Conservation (phyloP, 352 stramenopile species). For the Pythium periplocum region DNA sequence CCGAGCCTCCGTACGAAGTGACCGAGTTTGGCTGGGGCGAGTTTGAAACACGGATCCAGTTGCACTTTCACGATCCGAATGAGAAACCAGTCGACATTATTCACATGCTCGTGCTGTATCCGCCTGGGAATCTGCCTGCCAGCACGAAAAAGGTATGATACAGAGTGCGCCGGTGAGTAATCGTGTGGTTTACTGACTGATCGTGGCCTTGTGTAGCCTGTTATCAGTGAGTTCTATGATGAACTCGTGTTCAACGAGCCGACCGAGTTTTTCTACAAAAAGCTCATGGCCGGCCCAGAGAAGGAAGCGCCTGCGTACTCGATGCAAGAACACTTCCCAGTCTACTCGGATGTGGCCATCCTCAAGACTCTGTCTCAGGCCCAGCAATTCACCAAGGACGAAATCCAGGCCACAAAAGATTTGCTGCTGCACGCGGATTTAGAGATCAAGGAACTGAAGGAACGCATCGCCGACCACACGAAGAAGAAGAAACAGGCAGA, state of each 20-base stretch:
- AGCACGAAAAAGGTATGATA: slow-evolving; percentile 72
- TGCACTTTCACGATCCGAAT: slow-evolving; percentile 94
- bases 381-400: slow-evolving; percentile 73
- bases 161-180: slow-evolving; percentile 17
- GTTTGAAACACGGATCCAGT: slow-evolving; percentile 95
- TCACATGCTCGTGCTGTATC: slow-evolving; percentile 84
- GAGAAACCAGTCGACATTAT: slow-evolving; percentile 91
- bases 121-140: slow-evolving; percentile 79
- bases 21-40: slow-evolving; percentile 97
- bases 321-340: slow-evolving; percentile 81
- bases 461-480: slow-evolving; percentile 68
- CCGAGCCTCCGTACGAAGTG: slow-evolving; percentile 94
- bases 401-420: slow-evolving; percentile 70
- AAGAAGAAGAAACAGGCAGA: slow-evolving; percentile 71
- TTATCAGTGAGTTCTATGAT: slow-evolving; percentile 96
- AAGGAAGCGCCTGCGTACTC: slow-evolving; percentile 52
- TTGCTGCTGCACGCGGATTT: slow-evolving; percentile 56
- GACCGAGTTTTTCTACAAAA: slow-evolving; percentile 93
- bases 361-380: slow-evolving; percentile 81
- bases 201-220: slow-evolving; percentile 50
- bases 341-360: slow-evolving; percentile 87
- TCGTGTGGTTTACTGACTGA: not conserved
- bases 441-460: slow-evolving; percentile 70
- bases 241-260: slow-evolving; percentile 98
- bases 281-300: slow-evolving; percentile 78